A percentile compares a stretch with the other conserved stretches of the same genome.
phyloP scores from a whole-genome alignment of 495 filamentous ascomycete genomes.

The Podospora comata region DNA sequence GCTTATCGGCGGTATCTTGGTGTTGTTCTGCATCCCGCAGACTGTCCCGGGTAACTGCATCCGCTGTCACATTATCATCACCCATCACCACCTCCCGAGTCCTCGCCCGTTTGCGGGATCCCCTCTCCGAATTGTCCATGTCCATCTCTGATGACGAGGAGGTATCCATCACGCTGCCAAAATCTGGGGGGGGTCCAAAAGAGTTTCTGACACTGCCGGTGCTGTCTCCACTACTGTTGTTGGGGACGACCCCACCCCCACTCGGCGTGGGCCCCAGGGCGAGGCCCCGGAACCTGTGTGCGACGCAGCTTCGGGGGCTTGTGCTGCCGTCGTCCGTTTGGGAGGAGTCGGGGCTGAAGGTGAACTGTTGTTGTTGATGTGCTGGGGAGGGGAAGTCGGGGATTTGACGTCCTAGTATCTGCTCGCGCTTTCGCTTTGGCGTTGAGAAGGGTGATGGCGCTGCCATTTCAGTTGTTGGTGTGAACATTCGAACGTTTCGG shows the following conservation, averaged over 20 bases:
- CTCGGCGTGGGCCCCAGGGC: conserved; percentile 44
- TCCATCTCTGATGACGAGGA: conserved; percentile 7
- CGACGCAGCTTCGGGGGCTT: conserved; percentile 64
- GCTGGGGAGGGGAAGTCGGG: conserved; percentile 15
- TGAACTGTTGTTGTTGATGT: conserved; percentile 28
- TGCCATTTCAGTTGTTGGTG: conserved; percentile 25
- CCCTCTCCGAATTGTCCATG: conserved; percentile 22
- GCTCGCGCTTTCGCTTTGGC: conserved; percentile 49
- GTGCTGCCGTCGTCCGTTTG: conserved; percentile 38
- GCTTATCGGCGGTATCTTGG: not conserved
- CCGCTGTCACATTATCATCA: not conserved
- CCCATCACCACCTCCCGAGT: not conserved
- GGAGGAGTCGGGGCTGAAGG: conserved; percentile 35
- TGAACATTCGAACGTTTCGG: conserved; percentile 12
- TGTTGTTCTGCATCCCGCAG: not conserved
- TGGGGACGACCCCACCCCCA: conserved; percentile 39
- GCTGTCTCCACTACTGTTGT: conserved; percentile 29
- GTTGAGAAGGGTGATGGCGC: conserved; percentile 34
- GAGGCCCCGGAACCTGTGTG: conserved; percentile 61
- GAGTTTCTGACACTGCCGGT: not conserved
- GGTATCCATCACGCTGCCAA: conserved; percentile 13
- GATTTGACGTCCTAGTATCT: conserved; percentile 27
- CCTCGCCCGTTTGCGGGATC: conserved; percentile 40
- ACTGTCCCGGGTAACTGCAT: not conserved
- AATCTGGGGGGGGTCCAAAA: conserved; percentile 24